Conservation (phyloP, 2,329 filamentous ascomycete genomes). For the Fusarium euwallaceae region DNA sequence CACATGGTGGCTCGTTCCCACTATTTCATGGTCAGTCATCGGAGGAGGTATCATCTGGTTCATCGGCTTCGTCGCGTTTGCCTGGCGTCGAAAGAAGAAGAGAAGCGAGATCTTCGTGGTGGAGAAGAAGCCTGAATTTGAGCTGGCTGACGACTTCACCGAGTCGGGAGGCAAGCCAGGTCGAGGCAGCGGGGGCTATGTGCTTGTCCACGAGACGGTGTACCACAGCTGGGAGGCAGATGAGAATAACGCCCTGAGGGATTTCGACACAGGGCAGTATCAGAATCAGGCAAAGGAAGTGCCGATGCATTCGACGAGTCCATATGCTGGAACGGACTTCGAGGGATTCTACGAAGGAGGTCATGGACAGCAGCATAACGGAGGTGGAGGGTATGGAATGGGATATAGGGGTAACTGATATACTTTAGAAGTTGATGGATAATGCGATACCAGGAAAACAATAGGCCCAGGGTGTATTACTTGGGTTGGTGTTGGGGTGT, state of each 20-base stretch:
- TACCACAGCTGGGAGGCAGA: constrained; percentile 52
- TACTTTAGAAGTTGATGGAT: neutral
- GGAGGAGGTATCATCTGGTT: constrained; percentile 49
- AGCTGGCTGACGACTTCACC: constrained; percentile 40
- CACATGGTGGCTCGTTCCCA: constrained; percentile 50
- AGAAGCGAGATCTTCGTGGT: constrained; percentile 51
- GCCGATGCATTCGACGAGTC: constrained; percentile 15
- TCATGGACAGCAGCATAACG: constrained; percentile 25
- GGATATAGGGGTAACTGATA: constrained; percentile 24
- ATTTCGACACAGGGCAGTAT: constrained; percentile 16
- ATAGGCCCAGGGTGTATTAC: neutral
- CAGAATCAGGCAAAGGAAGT: constrained; percentile 14
- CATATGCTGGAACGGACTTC: constrained; percentile 45
- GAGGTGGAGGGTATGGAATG: constrained; percentile 28
- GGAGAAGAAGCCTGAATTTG: constrained; percentile 53
- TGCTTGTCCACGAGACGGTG: constrained; percentile 54
- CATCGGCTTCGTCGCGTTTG: constrained; percentile 51
- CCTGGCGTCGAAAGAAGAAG: constrained; percentile 46
- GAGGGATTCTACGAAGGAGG: constrained; percentile 38
- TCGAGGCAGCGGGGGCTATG: constrained; percentile 44
- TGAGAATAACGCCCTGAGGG: constrained; percentile 43
- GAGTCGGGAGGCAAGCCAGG: constrained; percentile 30
- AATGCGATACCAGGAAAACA: constrained; percentile 1
- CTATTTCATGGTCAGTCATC: constrained; percentile 50
- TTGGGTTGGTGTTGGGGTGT: neutral